Base-by-base conservation (phyloP, 2,329 filamentous ascomycete genomes). In the Claviceps africana region DNA sequence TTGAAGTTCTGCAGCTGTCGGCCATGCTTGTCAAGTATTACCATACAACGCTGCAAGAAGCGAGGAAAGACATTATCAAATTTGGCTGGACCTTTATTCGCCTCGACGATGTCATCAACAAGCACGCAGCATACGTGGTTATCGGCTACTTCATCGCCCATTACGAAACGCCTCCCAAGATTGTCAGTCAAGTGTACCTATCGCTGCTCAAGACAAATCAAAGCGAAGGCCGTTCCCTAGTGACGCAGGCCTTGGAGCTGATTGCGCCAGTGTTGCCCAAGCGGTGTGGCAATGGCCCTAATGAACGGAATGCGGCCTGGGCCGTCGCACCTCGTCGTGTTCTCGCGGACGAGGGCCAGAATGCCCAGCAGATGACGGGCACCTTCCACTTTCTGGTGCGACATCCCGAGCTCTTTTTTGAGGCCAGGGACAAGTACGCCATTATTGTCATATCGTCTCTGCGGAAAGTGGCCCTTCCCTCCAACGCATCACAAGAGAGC, bases 41-140 rank as follows among this genome's bases (percentile, higher is more conserved):
- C 62, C 83, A 91, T 61, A 79, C 81, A 33, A 86, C 89, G 51
- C 78, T 98, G 1, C 86, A 94, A 59, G 93, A 97, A 61, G 84
- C 88, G 2, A 83, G 94, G 39, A 98, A 98, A 68, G 93, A 98
- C 57, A 91, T 98, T 56, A 98, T 98, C 63, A 97, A 96, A 69
- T 98, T 97, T 67, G 90, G 89, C 3, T 99, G 93, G 93, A 95
- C 90, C 19, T 97, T 95, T 64, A 98, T 98, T 61, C 82, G 88
- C 25, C 78, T 98, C n/a, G 94, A 99, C 63, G 93, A 99, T 66
- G 87, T 95, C 53, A 95, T 98, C 72, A 98, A 97, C 73, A 98
- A 98, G 67, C 93, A 97, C 65, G 93, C 91, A 0, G 90, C 93
- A 2, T 98, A 98, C 61, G 91, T 96, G 5, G 82, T 98, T 6